Evolutionary conservation across 1,284 basidiomycete species (phyloP).

Genomic region (Ustilago trichophora): DNA sequence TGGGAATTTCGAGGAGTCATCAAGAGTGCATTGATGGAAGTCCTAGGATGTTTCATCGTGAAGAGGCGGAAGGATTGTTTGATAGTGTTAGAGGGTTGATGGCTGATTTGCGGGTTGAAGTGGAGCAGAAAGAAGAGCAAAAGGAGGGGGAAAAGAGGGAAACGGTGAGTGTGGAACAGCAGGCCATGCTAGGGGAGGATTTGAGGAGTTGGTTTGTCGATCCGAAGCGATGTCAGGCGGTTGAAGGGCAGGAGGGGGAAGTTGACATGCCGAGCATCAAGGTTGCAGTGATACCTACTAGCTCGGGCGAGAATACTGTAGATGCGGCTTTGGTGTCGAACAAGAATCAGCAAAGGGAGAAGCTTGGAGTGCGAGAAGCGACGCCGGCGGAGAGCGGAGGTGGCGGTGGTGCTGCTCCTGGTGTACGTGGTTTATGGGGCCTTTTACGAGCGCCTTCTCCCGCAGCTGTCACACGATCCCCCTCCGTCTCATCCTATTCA

Average conservation of each 20-base stretch:
- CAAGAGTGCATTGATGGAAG: conserved; percentile 19
- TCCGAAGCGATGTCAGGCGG: background rate
- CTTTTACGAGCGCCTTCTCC: conserved; percentile 12
- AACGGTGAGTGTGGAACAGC: background rate
- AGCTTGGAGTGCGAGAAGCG: background rate
- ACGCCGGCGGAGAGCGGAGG: background rate
- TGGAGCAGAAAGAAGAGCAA: background rate
- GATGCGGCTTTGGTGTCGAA: background rate
- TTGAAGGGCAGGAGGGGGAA: background rate
- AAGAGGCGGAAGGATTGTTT: conserved; percentile 10
- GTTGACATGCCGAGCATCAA: conserved; percentile 1
- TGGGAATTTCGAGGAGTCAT: conserved; percentile 19
- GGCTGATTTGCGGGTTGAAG: conserved; percentile 8
- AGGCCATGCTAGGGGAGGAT: too few relatives aligned
- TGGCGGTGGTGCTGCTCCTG: background rate
- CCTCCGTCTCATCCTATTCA: conserved; percentile 13
- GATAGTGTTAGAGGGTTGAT: conserved; percentile 23
- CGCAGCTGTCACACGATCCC: background rate
- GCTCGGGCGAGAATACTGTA: background rate
- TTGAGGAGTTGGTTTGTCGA: background rate
- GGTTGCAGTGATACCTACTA: background rate
- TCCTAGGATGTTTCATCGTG: conserved; percentile 1
- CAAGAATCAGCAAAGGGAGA: background rate
- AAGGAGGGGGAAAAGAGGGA: too few relatives aligned
- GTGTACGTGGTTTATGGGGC: conserved; percentile 8